Evolutionary conservation across 176 grass and related monocot genomes (phyloP).

Genomic region (Eragrostis curvula): DNA sequence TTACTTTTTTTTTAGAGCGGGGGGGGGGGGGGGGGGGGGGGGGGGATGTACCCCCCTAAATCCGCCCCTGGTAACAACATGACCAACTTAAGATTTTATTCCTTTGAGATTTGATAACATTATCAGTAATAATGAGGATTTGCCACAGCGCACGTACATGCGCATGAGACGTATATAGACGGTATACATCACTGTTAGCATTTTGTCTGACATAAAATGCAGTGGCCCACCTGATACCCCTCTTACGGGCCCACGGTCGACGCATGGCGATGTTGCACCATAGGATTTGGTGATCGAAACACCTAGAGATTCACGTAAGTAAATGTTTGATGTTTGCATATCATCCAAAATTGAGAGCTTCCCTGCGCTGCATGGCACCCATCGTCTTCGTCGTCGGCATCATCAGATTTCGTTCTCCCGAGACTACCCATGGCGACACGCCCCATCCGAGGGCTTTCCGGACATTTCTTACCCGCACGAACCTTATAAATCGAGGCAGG

Average conservation of each 20-base stretch:
- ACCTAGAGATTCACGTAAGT: not conserved
- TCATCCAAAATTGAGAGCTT: not conserved
- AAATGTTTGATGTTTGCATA: not conserved
- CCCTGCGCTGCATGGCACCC: not conserved
- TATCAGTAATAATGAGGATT: too few species aligned
- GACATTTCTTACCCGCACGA: not conserved
- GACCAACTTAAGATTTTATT: too few species aligned
- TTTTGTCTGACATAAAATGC: too few species aligned
- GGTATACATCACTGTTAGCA: too few species aligned
- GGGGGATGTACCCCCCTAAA: too few species aligned
- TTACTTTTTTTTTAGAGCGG: too few species aligned
- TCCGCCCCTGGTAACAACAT: too few species aligned
- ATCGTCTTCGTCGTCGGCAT: not conserved
- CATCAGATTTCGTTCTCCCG: not conserved
- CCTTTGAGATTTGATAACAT: too few species aligned
- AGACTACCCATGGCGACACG: not conserved
- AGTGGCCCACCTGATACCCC: too few species aligned
- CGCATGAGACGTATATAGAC: too few species aligned
- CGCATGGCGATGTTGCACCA: not conserved
- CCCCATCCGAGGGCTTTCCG: not conserved
- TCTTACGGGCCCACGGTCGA: not conserved
- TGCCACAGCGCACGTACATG: too few species aligned
- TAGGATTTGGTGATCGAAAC: not conserved
- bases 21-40: too few species aligned
- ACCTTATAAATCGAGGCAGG: slow-evolving; percentile 34